Base-by-base conservation (phyloP, 805 yeast genomes). In the Zygoascus biomembranicola region DNA sequence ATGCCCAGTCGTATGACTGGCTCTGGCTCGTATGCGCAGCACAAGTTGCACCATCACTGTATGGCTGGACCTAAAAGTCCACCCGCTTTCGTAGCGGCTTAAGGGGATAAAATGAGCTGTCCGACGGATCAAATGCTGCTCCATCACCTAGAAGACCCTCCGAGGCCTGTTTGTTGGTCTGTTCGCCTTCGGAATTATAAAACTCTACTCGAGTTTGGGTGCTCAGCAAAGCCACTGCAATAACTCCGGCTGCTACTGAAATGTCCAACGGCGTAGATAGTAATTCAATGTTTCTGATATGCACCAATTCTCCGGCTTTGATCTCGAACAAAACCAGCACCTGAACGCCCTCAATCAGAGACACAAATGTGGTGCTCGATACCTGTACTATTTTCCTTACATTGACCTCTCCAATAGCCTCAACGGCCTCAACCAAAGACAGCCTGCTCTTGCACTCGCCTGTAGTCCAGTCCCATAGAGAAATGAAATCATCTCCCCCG, bases 401-500 rank as follows among this genome's bases (percentile, higher is more conserved):
- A 32, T 19, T 32, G 23, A 47, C 26, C 37, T 47, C 50, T 9
- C n/a, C n/a, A n/a, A 18, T 9, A n/a, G 6, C 39, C 14, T 32
- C 42, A 4, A 10, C 26, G 3, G 26, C 42, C 10, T 31, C 37
- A 13, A 31, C 5, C 23, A 47, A 32, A 32, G 26, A 43, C 19
- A 47, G 6, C 26, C 31, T 28, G 10, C 44, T 19, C 26, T 42
- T 42, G 5, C 13, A 8, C 52, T 70, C 66, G 37, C 79, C 80
- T 16, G 73, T 64, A 26, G 73, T 71, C 96, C 97, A 90, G 57
- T 87, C 76, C 97, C 98, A 92, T 18, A 81, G 66, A 55, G 78
- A 74, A 11, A 94, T 63, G 59, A 68, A 81, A 51, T 79, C 80
- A 66, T 94, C 99, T 59, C 99, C 99, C 37, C 99, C 99, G 3